Evolutionary conservation across 129 eudicot genomes (phyloP).

Genomic region (Apium graveolens): DNA sequence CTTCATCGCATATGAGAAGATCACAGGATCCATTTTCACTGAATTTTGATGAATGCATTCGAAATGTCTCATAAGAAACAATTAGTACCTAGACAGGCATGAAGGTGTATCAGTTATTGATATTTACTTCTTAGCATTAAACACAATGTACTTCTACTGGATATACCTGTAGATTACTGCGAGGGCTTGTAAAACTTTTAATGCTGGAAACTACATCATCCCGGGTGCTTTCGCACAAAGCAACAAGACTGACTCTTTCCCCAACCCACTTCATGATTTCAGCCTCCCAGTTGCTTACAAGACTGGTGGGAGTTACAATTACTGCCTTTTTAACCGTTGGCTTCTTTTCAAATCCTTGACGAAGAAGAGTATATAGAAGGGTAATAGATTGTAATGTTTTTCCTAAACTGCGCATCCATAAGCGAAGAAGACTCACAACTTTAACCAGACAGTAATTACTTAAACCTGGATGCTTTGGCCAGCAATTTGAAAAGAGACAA

Average conservation of each 20-base stretch:
- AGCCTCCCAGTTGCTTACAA: conserved; percentile 99
- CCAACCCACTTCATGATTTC: conserved; percentile 97
- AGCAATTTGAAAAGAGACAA: not conserved
- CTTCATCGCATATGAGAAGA: conserved; percentile 96
- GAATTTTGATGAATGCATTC: conserved; percentile 85
- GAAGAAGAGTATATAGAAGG: conserved; percentile 80
- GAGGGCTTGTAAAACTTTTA: conserved; percentile 55
- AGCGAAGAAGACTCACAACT: not conserved
- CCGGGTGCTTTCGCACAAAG: conserved; percentile 94
- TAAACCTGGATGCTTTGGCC: conserved; percentile 13
- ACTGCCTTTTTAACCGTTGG: conserved; percentile 91
- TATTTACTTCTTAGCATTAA: conserved; percentile 12
- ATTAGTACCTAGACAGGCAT: conserved; percentile 64
- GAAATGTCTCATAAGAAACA: conserved; percentile 93
- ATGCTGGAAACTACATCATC: conserved; percentile 83
- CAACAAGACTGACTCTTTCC: conserved; percentile 81
- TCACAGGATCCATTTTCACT: conserved; percentile 81
- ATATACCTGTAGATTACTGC: conserved; percentile 60
- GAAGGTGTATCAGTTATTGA: conserved; percentile 15
- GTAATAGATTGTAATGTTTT: conserved; percentile 98
- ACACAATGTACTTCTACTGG: conserved; percentile 9
- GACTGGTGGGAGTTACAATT: conserved; percentile 96
- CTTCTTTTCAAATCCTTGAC: conserved; percentile 91
- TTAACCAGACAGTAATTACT: conserved; percentile 8
- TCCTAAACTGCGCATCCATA: conserved; percentile 61